Evolutionary conservation across 768 basidiomycete genomes (phyloP), one percentile per base, ranked within the genome.

Genomic region (Cystofilobasidium bisporidii): DNA sequence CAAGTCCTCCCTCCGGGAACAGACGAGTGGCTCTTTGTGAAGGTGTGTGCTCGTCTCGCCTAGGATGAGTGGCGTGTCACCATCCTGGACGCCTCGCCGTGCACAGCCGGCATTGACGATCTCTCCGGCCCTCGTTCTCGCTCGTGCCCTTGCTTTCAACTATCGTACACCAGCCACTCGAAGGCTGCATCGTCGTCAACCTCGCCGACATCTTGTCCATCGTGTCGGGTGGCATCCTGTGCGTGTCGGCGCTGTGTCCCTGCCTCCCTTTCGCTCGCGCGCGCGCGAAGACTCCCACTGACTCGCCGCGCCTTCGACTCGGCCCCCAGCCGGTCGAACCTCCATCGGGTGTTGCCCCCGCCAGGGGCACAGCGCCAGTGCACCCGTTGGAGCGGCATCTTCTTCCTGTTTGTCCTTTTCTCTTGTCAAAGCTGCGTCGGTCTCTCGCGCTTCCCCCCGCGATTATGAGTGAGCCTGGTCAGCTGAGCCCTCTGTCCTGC

Each of bases 151-250:
- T 20, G 6, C 22, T 43, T 20, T 14, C 20, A 5, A 5, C 28
- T 24, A 24, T 24, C 28, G n/a, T 18, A 26, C 40, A 18, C 17
- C 30, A 68, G 60, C 69, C 68, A 0, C 17, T 69, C 3, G 47
- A 64, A 17, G 59, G 50, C 26, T 61, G 63, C 36, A 58, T 56
- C 36, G 43, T 69, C 50, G 58, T 56, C 36, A 69, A 69, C 63
- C 33, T 69, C 10, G 68, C 68, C n/a, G 68, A 69, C 32, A 56
- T 61, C 1, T 47, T 69, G 2, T 40, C 48, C 9, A 60, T 69
- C 58, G 26, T 69, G 20, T 43, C 38, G 17, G 68, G 68, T 2
- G 68, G 68, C 4, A 64, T 69, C 56, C 63, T 69, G 67, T 67
- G 10, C 22, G n/a, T n/a, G n/a, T n/a, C n/a, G n/a, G n/a, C n/a